Evolutionary conservation across 257 asterid genomes (phyloP), one percentile per base, ranked within the genome.

Genomic region (Scutellaria barbata): DNA sequence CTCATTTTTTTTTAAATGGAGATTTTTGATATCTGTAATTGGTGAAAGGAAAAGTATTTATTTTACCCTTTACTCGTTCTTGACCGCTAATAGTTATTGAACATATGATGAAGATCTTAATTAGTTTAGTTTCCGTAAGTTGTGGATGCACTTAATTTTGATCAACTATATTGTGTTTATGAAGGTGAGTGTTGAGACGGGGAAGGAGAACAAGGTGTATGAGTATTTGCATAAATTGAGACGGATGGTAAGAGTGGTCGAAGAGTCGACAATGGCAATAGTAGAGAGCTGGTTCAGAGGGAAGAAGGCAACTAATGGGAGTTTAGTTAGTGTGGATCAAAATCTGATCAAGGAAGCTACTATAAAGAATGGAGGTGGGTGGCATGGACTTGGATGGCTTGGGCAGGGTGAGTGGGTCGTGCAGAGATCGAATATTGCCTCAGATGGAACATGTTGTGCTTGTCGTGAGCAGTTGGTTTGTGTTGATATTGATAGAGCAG

Each of bases 371-470:
- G 99, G 98, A 51, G 98, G 96, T 73, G 97, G 99, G 59, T 91
- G 96, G 96, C 97, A 94, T 72, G 97, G 99, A 62, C 88, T 85
- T 65, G 97, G 97, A 39, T 94, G 96, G 96, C 85, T 91, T 56
- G 93, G 97, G 45, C 68, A 74, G 83, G 97, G 97, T 25, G 85
- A 79, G 52, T 94, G 99, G 99, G 76, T 64, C 48, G 74, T 80
- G 58, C 81, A 66, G 69, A 88, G 83, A 73, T 80, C 92, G 14
- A 79, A 39, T 72, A 71, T 87, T 16, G 68, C 83, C 62, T 71
- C 89, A 0, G 80, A 81, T 68, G 96, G 97, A 25, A 78, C 63
- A 54, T 94, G 98, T 39, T 63, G 78, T 53, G 76, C 82, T 45
- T 91, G 96, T 74, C 61, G 61, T 22, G 84, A 87, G 69, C 88